Evolutionary conservation across 2,329 filamentous ascomycete species (phyloP).

Genomic region (Cyphellophora attinorum): DNA sequence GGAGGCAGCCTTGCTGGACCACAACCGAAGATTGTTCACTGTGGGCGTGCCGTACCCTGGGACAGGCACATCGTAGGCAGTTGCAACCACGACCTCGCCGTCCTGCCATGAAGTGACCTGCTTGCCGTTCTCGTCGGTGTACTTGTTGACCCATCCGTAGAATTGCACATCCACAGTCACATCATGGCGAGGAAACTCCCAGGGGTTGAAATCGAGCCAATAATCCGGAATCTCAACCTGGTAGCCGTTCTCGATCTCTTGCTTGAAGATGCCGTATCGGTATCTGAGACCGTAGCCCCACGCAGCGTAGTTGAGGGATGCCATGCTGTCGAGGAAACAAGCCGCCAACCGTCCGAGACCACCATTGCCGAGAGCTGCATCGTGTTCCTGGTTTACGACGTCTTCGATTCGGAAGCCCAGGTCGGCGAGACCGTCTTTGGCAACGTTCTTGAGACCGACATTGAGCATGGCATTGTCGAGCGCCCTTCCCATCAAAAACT

Average conservation of each 20-base stretch:
- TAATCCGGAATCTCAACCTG: slow-evolving; percentile 98
- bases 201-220: slow-evolving; percentile 98
- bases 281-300: slow-evolving; percentile 97
- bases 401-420: slow-evolving; percentile 97
- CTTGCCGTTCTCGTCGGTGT: slow-evolving; percentile 66
- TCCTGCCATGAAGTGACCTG: slow-evolving; percentile 72
- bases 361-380: slow-evolving; percentile 91
- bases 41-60: slow-evolving; percentile 83
- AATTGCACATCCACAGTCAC: slow-evolving; percentile 96
- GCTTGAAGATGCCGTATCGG: slow-evolving; percentile 97
- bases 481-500: slow-evolving; percentile 94
- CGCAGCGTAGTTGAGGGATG: slow-evolving; percentile 86
- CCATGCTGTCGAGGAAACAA: slow-evolving; percentile 93
- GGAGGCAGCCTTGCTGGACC: slow-evolving; percentile 94
- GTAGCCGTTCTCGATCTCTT: slow-evolving; percentile 96
- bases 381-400: slow-evolving; percentile 86
- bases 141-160: slow-evolving; percentile 74
- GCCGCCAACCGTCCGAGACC: slow-evolving; percentile 89
- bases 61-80: slow-evolving; percentile 87
- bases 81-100: slow-evolving; percentile 82
- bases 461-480: slow-evolving; percentile 99
- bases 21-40: slow-evolving; percentile 92
- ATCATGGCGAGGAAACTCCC: slow-evolving; percentile 95
- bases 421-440: slow-evolving; percentile 72
- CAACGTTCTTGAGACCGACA: slow-evolving; percentile 74